Evolutionary conservation across 768 basidiomycete genomes (phyloP).

Genomic region (Tylopilus subfusipes): DNA sequence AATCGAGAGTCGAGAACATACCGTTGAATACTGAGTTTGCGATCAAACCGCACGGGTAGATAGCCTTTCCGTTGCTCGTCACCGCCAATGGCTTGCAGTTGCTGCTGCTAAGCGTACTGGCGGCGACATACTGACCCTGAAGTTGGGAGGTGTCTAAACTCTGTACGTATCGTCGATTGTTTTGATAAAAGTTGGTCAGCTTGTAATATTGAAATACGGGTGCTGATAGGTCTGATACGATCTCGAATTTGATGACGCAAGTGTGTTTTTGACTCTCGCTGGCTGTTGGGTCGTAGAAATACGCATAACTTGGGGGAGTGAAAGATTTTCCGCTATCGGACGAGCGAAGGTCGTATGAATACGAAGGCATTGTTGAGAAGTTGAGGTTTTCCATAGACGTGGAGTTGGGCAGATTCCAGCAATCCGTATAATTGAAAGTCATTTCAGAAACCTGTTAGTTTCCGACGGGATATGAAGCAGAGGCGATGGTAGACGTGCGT

Average conservation of each 20-base stretch:
- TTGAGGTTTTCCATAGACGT: constrained; percentile 30
- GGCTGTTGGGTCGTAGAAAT: constrained; percentile 49
- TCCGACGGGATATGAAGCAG: not conserved
- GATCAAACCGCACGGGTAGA: constrained; percentile 96
- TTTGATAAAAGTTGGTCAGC: constrained; percentile 95
- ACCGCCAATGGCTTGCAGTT: constrained; percentile 89
- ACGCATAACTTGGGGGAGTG: constrained; percentile 69
- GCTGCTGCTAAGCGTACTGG: constrained; percentile 51
- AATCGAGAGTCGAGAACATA: constrained; percentile 29
- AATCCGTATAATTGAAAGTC: constrained; percentile 92
- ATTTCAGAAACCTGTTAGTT: constrained; percentile 77
- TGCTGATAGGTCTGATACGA: constrained; percentile 71
- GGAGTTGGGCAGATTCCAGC: constrained; percentile 58
- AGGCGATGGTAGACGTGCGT: not conserved
- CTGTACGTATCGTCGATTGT: constrained; percentile 96
- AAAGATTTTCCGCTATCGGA: constrained; percentile 47
- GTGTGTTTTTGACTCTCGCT: constrained; percentile 46
- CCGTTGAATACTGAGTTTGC: constrained; percentile 98
- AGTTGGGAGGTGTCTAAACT: constrained; percentile 84
- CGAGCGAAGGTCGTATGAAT: constrained; percentile 62
- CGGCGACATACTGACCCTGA: constrained; percentile 60
- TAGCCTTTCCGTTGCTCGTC: constrained; percentile 44
- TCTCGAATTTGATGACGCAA: constrained; percentile 78
- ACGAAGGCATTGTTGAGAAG: constrained; percentile 58
- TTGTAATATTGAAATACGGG: constrained; percentile 95